Base-by-base conservation (phyloP, 192 early-diverging fungal species). In the Gaertneriomyces sp. region DNA sequence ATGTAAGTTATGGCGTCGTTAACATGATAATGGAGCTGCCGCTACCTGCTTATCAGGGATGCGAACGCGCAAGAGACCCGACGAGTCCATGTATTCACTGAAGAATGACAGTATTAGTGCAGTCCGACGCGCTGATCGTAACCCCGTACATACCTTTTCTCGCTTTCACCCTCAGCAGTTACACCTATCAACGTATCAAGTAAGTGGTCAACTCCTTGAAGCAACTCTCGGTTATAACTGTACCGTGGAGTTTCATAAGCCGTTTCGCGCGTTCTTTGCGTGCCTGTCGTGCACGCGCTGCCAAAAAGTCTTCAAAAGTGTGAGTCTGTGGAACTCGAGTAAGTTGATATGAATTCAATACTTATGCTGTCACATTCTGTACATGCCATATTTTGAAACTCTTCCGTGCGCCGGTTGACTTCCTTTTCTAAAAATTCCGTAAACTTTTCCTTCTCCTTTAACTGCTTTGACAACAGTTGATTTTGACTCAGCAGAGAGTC, bases 241-340 rank as follows among this genome's bases (percentile, higher is more conserved):
- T 63, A 70, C 64, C 66, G 59, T 68, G 51, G 14, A 79, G 55
- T 49, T 81, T 81, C 54, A 74, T 51, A 1, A 85, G 58, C 59
- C 70, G 46, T 47, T 75, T 71, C 9, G 73, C 63, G 25, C 80
- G 70, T 10, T 86, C 84, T 49, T 59, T 72, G 16, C 77, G 49
- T 11, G 69, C 60, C 42, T 78, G 73, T 41, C 60, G 60, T 38
- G 84, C 82, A 11, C 84, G 55, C 9, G 73, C 47, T 33, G 71
- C 52, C 42, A 86, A 47, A 51, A 86, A 86, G 45, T 83, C 78
- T 70, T 86, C 84, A 68, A 86, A 86, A 43, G 84, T 86, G 10
- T 59, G 71, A 19, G 83, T 81, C 81, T 83, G 59, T 16, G 5
- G 17, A n/a, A 6, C 5, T 33, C 39, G 0, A 25, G 14, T 56